Evolutionary conservation across 2,329 filamentous ascomycete genomes (phyloP).

Genomic region (Lachnellula hyalina): DNA sequence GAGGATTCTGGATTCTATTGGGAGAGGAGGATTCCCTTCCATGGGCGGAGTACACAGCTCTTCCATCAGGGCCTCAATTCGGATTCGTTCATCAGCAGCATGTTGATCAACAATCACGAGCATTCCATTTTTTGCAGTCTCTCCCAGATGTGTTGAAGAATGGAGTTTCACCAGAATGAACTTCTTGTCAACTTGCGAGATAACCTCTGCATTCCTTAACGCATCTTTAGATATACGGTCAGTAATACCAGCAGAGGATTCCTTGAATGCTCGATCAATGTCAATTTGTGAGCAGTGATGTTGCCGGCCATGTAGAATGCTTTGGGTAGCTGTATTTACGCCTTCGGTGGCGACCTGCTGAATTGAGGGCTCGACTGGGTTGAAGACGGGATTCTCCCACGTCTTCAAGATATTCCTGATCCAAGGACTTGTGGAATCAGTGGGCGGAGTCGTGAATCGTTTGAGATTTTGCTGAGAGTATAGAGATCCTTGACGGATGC

Average conservation of each 20-base stretch:
- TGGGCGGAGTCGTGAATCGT: slow-evolving; percentile 23
- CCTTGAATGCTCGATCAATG: slow-evolving; percentile 26
- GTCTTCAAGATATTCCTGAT: slow-evolving; percentile 52
- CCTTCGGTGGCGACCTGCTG: slow-evolving; percentile 35
- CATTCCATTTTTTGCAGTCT: slow-evolving; percentile 27
- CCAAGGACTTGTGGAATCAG: slow-evolving; percentile 42
- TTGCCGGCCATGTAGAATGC: slow-evolving; percentile 20
- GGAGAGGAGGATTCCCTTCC: neutral
- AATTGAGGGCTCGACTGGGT: slow-evolving; percentile 41
- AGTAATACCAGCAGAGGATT: slow-evolving; percentile 25
- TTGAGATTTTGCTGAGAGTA: neutral
- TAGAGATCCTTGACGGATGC: neutral
- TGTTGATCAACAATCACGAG: slow-evolving; percentile 87
- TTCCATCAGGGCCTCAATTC: slow-evolving; percentile 67
- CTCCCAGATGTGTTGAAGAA: neutral
- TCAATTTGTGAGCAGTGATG: slow-evolving; percentile 27
- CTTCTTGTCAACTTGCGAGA: slow-evolving; percentile 84
- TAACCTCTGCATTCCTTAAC: slow-evolving; percentile 56
- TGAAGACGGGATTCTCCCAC: slow-evolving; percentile 77
- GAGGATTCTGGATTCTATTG: slow-evolving; percentile 20
- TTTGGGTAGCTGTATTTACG: slow-evolving; percentile 23
- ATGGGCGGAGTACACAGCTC: slow-evolving; percentile 43
- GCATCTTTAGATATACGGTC: slow-evolving; percentile 56
- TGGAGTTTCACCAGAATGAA: slow-evolving; percentile 66
- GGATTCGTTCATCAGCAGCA: slow-evolving; percentile 84